Evolutionary conservation across 768 basidiomycete species (phyloP), one percentile per base, ranked within the genome.

Genomic region (Xerocomellus intermedius): DNA sequence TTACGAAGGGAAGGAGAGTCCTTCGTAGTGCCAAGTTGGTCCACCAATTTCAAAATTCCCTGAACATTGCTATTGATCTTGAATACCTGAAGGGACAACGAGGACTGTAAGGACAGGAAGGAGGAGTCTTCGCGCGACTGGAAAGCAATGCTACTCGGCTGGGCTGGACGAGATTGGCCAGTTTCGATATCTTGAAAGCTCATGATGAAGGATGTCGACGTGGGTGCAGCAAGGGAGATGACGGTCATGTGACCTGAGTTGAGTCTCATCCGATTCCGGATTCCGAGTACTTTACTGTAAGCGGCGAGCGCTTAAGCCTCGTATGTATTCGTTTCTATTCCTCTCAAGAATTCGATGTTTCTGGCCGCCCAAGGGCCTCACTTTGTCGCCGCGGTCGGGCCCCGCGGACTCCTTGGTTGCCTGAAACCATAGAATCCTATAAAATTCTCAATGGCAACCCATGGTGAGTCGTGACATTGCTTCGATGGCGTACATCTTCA

Each of bases 41-140:
- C 94, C n/a, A 98, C 92, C n/a, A 94, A 80, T 73, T 91, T 92
- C 63, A 93, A 72, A 46, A 99, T 95, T 16, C 91, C 96, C 66
- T 96, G 92, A 3, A 98, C 94, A 73, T 99, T 99, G 55, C 91
- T 84, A 65, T 96, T 95, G 77, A 98, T 94, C 82, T 98, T 98
- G 87, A 98, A 98, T 54, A 96, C 92, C 70, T 98, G 95, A 7
- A 98, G 79, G 1, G 89, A 89, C 56, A 94, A 73, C 14, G 91
- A 91, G 4, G 82, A 84, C 67, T 94, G 93, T 16, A 95, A 75
- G 32, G 77, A 78, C 10, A 80, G 74, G 70, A 96, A 98, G 4
- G 86, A 79, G 8, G 83, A 79, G 72, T 94, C 92, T 67, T 90
- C 85, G 39, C 64, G 73, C 19, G 74, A 73, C 57, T 75, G 77